Evolutionary conservation across 208 protist genomes (phyloP).

Genomic region (Acanthamoeba sp.): DNA sequence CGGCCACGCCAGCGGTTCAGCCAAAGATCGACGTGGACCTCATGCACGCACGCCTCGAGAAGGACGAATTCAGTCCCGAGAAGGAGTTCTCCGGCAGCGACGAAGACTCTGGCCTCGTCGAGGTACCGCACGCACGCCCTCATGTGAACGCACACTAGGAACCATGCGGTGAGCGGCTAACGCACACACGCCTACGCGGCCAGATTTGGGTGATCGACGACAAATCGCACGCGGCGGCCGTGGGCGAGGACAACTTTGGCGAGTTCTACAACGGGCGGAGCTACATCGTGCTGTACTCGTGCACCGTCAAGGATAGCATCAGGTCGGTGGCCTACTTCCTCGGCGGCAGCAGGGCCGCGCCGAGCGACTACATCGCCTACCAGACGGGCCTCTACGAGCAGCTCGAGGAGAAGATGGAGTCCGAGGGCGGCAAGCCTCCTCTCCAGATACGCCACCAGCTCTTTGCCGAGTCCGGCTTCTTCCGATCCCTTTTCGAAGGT

Average conservation of each 20-base stretch:
- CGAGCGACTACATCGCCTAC: constrained; percentile 64
- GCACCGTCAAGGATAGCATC: not conserved
- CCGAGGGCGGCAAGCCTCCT: constrained; percentile 49
- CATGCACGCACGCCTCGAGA: not conserved
- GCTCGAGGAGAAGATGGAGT: constrained; percentile 73
- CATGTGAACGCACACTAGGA: not conserved
- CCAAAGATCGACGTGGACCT: constrained; percentile 54
- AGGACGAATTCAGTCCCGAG: constrained; percentile 23
- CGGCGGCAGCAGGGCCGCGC: constrained; percentile 63
- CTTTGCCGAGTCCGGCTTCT: constrained; percentile 70
- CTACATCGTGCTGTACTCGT: constrained; percentile 82
- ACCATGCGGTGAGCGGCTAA: not conserved
- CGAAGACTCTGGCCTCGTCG: constrained; percentile 50
- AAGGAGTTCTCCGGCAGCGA: not conserved
- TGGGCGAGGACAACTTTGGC: constrained; percentile 63
- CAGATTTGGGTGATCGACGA: constrained; percentile 72
- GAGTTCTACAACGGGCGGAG: constrained; percentile 72
- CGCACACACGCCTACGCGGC: not conserved
- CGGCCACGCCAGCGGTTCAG: constrained; percentile 33
- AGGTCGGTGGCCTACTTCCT: constrained; percentile 78
- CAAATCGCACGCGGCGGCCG: constrained; percentile 68
- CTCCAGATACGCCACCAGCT: constrained; percentile 77
- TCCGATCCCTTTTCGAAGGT: constrained; percentile 75
- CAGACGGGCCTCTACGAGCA: constrained; percentile 76
- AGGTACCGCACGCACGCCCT: constrained; percentile 1